Base-by-base conservation (phyloP, 441 rosid genomes). In the Gossypium laxum region DNA sequence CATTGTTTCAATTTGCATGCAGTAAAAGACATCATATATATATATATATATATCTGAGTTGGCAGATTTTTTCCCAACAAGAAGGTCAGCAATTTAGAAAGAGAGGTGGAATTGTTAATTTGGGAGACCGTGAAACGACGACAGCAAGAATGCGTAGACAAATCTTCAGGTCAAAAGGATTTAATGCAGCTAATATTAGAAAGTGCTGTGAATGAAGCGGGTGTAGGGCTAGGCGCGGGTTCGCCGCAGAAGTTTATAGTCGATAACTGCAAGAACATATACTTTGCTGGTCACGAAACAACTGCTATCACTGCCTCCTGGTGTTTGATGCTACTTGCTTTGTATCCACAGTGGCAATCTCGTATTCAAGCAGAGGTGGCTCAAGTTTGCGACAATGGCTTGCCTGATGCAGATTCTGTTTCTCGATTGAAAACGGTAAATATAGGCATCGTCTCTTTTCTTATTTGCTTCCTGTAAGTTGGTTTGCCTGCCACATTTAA, bases 41-140 rank as follows among this genome's bases (percentile, higher is more conserved):
- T 18, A 55, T 47, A 52, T 52, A 0, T 2, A 7, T 56, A 18
- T 1, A 0, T 21, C 10, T 21, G n/a, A 26, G 47, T 28, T 60
- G 70, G 63, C 41, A 82, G 85, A 61, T 75, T 79, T 67, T 74
- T 75, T 22, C 75, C 75, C 11, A 75, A 11, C 14, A 82, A 78
- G 69, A 76, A 82, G 58, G 77, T 86, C 17, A 75, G 71, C 21
- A 85, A 72, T 55, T 60, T 91, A 55, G 92, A 89, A 81, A 86
- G 30, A 57, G 85, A 88, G 72, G 80, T 88, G 6, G 95, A 85
- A 64, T 73, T 79, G 7, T 75, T 88, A 55, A 91, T 91, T 52
- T 89, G 95, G 93, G 89, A 86, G 56, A 80, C 91, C 6, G 91
- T 89, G 21, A 78, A 89, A 58, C 85, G 84, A 45, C 81, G 93